A percentile compares a stretch with the other conserved stretches of the same genome.
These are phyloP conservation scores for Aureobasidium vineae DNA, from an alignment of 2,329 filamentous ascomycete genomes.

Conservation along the genomic window DNA sequence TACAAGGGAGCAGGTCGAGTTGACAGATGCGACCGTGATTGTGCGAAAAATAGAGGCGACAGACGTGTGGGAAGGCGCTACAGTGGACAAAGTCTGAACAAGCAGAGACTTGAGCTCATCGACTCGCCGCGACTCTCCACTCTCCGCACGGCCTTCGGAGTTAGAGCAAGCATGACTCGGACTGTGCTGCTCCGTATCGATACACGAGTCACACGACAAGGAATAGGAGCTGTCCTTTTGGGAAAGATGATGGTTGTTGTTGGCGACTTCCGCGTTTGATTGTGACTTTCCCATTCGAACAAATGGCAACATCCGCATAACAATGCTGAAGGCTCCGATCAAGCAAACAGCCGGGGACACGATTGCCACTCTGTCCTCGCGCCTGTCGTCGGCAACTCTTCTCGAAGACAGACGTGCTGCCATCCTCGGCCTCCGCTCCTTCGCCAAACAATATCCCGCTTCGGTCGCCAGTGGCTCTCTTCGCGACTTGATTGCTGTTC, in stretches of 20 bases:
- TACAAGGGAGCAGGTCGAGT: background rate
- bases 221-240: conserved; percentile 18
- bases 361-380: conserved; percentile 83
- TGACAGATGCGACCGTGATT: background rate
- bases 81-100: background rate
- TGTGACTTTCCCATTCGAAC: background rate
- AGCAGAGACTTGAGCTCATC: conserved; percentile 9
- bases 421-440: conserved; percentile 88
- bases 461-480: conserved; percentile 94
- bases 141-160: background rate
- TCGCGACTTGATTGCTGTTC: conserved; percentile 77
- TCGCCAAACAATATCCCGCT: conserved; percentile 93
- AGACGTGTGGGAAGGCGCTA: background rate
- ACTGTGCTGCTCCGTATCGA: background rate
- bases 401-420: conserved; percentile 92
- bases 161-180: background rate
- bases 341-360: conserved; percentile 96
- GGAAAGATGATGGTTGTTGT: conserved; percentile 13
- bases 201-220: background rate
- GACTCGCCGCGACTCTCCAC: background rate
- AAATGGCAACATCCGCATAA: conserved; percentile 26
- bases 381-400: conserved; percentile 83
- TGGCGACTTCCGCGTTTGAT: background rate
- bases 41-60: background rate
- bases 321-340: conserved; percentile 68